Evolutionary conservation across 768 basidiomycete genomes (phyloP), one percentile per base, ranked within the genome.

Genomic region (Boletus tylopilopsis): DNA sequence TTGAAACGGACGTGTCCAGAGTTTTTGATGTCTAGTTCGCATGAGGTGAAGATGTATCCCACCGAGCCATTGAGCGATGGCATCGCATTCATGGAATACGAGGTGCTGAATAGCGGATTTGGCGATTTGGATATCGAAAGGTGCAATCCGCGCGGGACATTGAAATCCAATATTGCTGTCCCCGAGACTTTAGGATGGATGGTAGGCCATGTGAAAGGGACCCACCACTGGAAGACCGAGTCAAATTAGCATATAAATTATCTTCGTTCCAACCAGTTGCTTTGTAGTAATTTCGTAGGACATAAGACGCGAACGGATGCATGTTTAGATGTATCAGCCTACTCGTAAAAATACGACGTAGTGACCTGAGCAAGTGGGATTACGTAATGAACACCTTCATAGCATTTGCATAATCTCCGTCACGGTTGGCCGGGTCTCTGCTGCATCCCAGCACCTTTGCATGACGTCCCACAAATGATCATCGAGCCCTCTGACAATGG

Each of bases 211-310:
- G n/a, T 16, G n/a, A 21, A 33, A 59, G 66, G 27, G 24, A 55
- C 70, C 40, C 51, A 95, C 93, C 89, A 71, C 80, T 85, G 2
- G 94, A 95, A 30, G 92, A 89, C 47, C 90, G 82, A 1, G 92
- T 96, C 37, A 98, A 60, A 56, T 94, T 91, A 3, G 87, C 82
- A 62, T 91, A 97, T 19, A 95, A 75, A 61, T 95, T 95, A 69
- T 97, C 94, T 64, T 95, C 91, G 60, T 93, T 94, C 95, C 95
- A 98, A 54, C 91, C 90, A 27, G 92, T 96, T n/a, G 83, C 84
- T 56, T 81, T 79, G 74, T 92, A 94, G 69, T 95, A 97, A 66
- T 78, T 85, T 55, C 87, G 85, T 32, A 97, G 75, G 49, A 97
- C 86, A 71, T 92, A 90, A 13, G 88, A 80, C 33, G 90, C 85